Evolutionary conservation across 2,329 filamentous ascomycete species (phyloP).

Genomic region (Fusarium illudens): DNA sequence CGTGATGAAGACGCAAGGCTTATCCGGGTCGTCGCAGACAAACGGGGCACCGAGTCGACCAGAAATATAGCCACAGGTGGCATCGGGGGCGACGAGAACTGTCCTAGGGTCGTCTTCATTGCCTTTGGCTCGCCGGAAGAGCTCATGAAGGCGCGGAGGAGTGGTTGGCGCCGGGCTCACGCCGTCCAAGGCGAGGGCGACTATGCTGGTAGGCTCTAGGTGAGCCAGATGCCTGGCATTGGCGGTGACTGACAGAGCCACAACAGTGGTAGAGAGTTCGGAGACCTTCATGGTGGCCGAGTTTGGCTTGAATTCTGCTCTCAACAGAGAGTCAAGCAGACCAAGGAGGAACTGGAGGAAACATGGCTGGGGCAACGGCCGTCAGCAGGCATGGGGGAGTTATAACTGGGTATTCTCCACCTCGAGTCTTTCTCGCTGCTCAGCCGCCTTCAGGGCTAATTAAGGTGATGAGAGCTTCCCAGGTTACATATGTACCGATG

Average conservation of each 20-base stretch:
- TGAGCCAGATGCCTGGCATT: slow-evolving; percentile 42
- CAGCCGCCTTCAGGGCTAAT: not conserved
- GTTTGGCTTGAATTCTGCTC: not conserved
- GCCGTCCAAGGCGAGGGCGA: slow-evolving; percentile 47
- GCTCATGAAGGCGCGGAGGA: slow-evolving; percentile 48
- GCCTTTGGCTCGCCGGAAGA: slow-evolving; percentile 43
- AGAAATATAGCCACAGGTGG: slow-evolving; percentile 60
- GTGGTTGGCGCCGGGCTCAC: slow-evolving; percentile 53
- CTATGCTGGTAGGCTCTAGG: slow-evolving; percentile 48
- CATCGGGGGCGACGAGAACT: slow-evolving; percentile 57
- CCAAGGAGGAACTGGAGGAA: not conserved
- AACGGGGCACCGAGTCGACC: slow-evolving; percentile 52
- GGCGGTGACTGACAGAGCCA: slow-evolving; percentile 45
- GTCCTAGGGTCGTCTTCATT: slow-evolving; percentile 43
- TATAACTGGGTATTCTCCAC: slow-evolving; percentile 2
- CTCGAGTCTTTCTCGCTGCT: not conserved
- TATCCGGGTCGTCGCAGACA: slow-evolving; percentile 47
- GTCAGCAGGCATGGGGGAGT: not conserved
- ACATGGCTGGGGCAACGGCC: not conserved
- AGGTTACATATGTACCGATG: not conserved
- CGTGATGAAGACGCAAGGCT: slow-evolving; percentile 54
- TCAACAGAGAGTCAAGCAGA: not conserved
- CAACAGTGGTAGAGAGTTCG: slow-evolving; percentile 26
- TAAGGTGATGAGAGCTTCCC: not conserved
- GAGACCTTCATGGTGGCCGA: slow-evolving; percentile 35